Base-by-base conservation (phyloP, 2,329 filamentous ascomycete species). In the Phaeoacremonium minimum region DNA sequence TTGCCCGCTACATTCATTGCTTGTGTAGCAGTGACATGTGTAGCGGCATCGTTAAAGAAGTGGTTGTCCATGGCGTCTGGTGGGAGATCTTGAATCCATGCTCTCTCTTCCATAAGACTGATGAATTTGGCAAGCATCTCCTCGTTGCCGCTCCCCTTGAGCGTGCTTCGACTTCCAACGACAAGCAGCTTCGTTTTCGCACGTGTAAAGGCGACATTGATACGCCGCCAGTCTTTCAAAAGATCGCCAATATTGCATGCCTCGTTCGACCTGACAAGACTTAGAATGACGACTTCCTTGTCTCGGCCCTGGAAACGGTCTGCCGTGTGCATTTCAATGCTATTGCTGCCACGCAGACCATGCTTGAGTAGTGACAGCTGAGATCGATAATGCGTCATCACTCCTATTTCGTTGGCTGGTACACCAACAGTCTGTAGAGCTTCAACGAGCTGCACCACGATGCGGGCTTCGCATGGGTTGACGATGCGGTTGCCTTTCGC, bases 271-370 rank as follows among this genome's bases (percentile, higher is more conserved):
- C 93, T 78, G 12, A 97, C 93, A 18, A 95, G 82, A 37, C 80
- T 87, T 7, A 98, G 74, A 12, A 98, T 78, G 1, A 97, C 77
- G 4, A 95, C 83, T 53, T 95, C 89, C 57, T 98, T 98, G 63
- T 98, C 93, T 8, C 93, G 79, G 6, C 93, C 93, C 58, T 98
- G 93, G 60, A 95, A 98, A 30, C 91, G 88, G 62, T 98, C 93
- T 4, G 93, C 90, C 0, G 93, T 97, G 61, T 98, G 89, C 75
- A 97, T 89, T 61, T 98, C 93, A 2, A 98, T 80, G 3, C 77
- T 75, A 0, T 69, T 47, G 1, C 70, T 64, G 29, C 64, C 67
- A 19, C 78, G 77, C 20, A 95, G 75, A 9, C 72, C 73, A 42
- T 90, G 79, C 46, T 87, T 86, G 2, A 98, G 72, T 3, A 95